Evolutionary conservation across 1,284 basidiomycete species (phyloP).

Genomic region (Malassezia obtusa): DNA sequence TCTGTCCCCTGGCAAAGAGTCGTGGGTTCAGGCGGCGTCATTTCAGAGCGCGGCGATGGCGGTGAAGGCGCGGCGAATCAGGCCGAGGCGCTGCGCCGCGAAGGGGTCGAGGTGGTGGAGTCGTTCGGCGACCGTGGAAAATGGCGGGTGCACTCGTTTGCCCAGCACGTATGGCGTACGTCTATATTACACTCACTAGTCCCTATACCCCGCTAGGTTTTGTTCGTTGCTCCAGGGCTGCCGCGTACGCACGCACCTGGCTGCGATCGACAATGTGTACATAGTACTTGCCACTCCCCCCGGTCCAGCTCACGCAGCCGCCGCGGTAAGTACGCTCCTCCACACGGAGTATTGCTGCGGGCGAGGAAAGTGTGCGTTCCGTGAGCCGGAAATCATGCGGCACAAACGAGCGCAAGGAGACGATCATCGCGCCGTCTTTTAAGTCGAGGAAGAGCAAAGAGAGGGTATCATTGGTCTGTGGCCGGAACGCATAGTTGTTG

Average conservation of each 20-base stretch:
- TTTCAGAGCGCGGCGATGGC: constrained; percentile 43
- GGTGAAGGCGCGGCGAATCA: constrained; percentile 33
- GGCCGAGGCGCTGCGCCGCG: constrained; percentile 24
- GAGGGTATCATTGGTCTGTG: constrained; percentile 53
- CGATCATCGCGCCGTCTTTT: constrained; percentile 52
- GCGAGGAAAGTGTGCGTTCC: constrained; percentile 43
- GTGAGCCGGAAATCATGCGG: constrained; percentile 52
- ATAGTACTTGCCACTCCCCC: constrained; percentile 42
- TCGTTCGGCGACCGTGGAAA: constrained; percentile 6
- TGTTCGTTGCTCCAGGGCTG: not conserved
- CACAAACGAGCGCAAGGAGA: constrained; percentile 55
- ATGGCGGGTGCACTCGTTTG: constrained; percentile 9
- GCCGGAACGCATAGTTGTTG: constrained; percentile 53
- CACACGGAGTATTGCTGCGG: constrained; percentile 40
- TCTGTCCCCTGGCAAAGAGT: constrained; percentile 41
- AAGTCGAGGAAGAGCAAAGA: constrained; percentile 55
- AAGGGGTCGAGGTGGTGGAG: constrained; percentile 28
- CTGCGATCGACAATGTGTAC: constrained; percentile 34
- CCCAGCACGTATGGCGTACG: constrained; percentile 9
- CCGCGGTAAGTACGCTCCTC: constrained; percentile 29
- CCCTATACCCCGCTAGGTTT: not conserved
- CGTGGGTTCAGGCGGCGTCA: constrained; percentile 32
- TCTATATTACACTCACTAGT: constrained; percentile 1
- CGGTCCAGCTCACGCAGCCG: constrained; percentile 44
- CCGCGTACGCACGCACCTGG: constrained; percentile 8